Evolutionary conservation across 208 protist species (phyloP).

Genomic region (Trypanosomatidae sp.): DNA sequence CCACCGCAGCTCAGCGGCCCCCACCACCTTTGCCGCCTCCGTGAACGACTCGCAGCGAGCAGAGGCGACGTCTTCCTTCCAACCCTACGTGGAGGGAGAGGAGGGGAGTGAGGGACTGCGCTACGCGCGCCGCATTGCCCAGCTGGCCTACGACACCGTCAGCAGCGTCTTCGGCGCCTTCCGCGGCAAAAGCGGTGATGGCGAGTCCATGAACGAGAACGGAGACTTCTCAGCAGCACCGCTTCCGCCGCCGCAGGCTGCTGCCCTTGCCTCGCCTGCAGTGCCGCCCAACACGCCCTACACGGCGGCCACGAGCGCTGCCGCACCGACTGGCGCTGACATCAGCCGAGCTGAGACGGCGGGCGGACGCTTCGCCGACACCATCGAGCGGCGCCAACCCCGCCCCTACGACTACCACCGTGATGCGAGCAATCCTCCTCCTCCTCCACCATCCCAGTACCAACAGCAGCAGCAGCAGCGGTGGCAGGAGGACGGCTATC

Average conservation of each 20-base stretch:
- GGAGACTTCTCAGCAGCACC: neutral
- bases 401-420: neutral
- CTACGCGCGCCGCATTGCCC: slow-evolving; percentile 16
- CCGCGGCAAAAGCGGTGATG: neutral
- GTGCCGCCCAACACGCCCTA: slow-evolving; percentile 20
- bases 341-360: neutral
- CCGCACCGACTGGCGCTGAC: neutral
- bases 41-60: neutral
- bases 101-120: neutral
- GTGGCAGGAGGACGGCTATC: slow-evolving; percentile 4
- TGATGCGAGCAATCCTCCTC: too few relatives aligned
- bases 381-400: slow-evolving; percentile 12
- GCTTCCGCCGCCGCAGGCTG: too few relatives aligned
- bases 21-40: neutral
- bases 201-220: neutral
- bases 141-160: slow-evolving; percentile 21
- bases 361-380: slow-evolving; percentile 2
- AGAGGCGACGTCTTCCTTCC: too few relatives aligned
- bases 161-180: slow-evolving; percentile 16
- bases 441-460: too few relatives aligned
- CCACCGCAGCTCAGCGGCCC: neutral
- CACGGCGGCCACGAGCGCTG: neutral
- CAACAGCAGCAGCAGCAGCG: neutral
- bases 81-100: too few relatives aligned
- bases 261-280: neutral